Percentiles rank a stretch among this genome's conserved stretches.
Evolutionary conservation across 768 basidiomycete genomes (phyloP).

Genomic region (Megacollybia marginata): DNA sequence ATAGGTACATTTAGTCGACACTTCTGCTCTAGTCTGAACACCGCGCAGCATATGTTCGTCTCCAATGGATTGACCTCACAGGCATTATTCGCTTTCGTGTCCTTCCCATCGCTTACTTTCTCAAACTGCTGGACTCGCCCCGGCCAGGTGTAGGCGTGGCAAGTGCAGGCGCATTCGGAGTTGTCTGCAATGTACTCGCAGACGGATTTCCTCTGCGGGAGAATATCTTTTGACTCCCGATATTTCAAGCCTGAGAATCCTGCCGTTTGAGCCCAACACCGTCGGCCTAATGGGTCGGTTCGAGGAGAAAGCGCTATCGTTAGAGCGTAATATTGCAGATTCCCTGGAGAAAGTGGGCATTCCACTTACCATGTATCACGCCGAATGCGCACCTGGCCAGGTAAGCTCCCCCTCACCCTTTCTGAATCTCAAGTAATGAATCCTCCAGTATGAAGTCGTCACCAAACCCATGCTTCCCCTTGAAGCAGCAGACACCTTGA

Average conservation of each 20-base stretch:
- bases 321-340: constrained; percentile 51
- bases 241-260: constrained; percentile 37
- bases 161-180: too few species aligned
- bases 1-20: too few species aligned
- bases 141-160: constrained; percentile 48
- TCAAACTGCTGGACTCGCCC: constrained; percentile 33
- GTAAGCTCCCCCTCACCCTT: too few species aligned
- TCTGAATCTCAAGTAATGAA: too few species aligned
- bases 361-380: constrained; percentile 61
- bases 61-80: too few species aligned
- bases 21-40: too few species aligned
- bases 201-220: constrained; percentile 47
- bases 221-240: constrained; percentile 60
- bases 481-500: constrained; percentile 58
- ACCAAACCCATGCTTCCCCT: constrained; percentile 62
- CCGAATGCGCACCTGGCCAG: constrained; percentile 66
- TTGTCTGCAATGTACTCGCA: too few species aligned
- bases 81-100: too few species aligned
- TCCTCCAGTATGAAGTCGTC: constrained; percentile 47
- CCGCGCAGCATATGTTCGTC: too few species aligned
- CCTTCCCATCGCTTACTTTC: too few species aligned
- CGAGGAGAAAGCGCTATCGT: constrained; percentile 44
- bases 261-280: too few species aligned
- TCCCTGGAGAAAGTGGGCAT: constrained; percentile 40
- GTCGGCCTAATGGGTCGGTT: constrained; percentile 63